Evolutionary conservation across 768 basidiomycete genomes (phyloP).

Genomic region (Boletus eberwhitei): DNA sequence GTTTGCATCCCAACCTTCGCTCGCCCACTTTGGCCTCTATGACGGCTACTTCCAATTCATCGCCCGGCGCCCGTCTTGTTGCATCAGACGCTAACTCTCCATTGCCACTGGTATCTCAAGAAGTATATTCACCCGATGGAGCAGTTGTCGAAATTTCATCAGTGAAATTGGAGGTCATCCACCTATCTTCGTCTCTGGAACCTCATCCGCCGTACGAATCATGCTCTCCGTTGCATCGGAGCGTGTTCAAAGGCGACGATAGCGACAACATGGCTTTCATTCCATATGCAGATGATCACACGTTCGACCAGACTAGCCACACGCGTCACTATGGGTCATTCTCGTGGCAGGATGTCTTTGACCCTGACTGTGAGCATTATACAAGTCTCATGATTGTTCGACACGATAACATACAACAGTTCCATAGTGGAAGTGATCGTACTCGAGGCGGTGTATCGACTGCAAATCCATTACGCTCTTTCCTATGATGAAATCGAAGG

Average conservation of each 20-base stretch:
- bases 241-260: conserved; percentile 56
- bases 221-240: conserved; percentile 49
- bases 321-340: conserved; percentile 40
- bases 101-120: conserved; percentile 4
- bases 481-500: conserved; percentile 45
- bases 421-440: conserved; percentile 47
- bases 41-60: not conserved
- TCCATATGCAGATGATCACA: conserved; percentile 59
- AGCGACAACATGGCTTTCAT: conserved; percentile 54
- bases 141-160: conserved; percentile 5
- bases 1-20: conserved; percentile 11
- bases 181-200: conserved; percentile 11
- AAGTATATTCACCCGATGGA: conserved; percentile 17
- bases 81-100: not conserved
- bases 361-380: conserved; percentile 40
- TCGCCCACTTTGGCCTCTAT: not conserved
- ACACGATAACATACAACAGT: conserved; percentile 21
- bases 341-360: conserved; percentile 47
- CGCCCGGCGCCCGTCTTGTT: not conserved
- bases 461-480: conserved; percentile 39
- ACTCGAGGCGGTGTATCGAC: conserved; percentile 43
- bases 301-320: conserved; percentile 44
- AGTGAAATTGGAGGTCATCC: conserved; percentile 16
- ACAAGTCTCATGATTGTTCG: not conserved
- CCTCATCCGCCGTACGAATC: conserved; percentile 49